A percentile compares a stretch with the other conserved stretches of the same genome.
Evolutionary conservation across 2,329 filamentous ascomycete species (phyloP).

Genomic region (Fusarium sp.): DNA sequence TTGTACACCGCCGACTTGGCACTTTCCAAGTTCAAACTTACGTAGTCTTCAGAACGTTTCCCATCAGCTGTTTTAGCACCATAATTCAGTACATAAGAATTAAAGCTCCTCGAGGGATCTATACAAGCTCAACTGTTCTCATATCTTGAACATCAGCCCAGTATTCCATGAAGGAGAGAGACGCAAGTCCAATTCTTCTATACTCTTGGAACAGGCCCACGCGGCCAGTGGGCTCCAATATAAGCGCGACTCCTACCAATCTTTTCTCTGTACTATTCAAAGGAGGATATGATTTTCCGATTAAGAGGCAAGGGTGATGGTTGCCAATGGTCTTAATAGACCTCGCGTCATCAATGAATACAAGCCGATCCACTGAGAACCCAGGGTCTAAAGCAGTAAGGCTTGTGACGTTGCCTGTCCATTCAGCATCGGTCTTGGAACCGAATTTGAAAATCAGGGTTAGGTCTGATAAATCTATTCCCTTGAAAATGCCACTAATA

Average conservation of each 20-base stretch:
- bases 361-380: background rate
- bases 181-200: background rate
- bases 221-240: background rate
- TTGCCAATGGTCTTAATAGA: background rate
- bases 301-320: background rate
- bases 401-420: background rate
- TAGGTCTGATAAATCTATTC: background rate
- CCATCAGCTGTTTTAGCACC: no score
- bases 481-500: background rate
- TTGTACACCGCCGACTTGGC: no score
- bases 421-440: background rate
- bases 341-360: background rate
- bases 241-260: background rate
- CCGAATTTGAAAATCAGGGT: background rate
- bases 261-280: background rate
- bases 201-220: background rate
- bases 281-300: background rate
- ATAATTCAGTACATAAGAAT: no score
- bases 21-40: no score
- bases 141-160: background rate
- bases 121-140: background rate
- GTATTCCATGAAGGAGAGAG: background rate
- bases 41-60: no score
- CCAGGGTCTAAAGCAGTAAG: background rate
- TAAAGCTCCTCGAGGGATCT: background rate